Evolutionary conservation across 768 basidiomycete species (phyloP).

Genomic region (Hortiboletus flavorubellus): DNA sequence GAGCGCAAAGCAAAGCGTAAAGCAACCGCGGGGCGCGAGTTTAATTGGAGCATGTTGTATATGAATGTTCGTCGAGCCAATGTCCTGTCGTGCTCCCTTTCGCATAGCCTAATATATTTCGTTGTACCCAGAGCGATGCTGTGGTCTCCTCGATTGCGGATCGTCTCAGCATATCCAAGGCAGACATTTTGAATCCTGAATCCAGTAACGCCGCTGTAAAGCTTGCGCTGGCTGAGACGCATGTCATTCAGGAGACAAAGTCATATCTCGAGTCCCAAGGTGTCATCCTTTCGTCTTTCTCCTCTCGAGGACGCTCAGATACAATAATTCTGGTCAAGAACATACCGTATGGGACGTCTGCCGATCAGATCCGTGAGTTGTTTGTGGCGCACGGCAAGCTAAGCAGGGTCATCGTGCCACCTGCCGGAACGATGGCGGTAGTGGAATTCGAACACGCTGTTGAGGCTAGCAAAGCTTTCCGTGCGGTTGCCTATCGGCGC

Average conservation of each 20-base stretch:
- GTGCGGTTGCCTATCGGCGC: conserved; percentile 80
- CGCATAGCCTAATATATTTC: conserved; percentile 20
- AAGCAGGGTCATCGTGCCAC: conserved; percentile 74
- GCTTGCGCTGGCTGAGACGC: conserved; percentile 93
- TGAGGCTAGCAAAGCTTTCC: conserved; percentile 75
- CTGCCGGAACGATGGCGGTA: conserved; percentile 89
- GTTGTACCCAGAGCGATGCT: conserved; percentile 74
- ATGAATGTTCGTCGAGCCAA: conserved; percentile 80
- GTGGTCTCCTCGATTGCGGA: conserved; percentile 88
- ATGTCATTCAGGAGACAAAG: conserved; percentile 94
- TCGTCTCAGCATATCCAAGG: conserved; percentile 82
- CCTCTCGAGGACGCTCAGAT: conserved; percentile 55
- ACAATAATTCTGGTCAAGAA: conserved; percentile 93
- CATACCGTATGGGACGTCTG: conserved; percentile 86
- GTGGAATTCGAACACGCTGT: conserved; percentile 77
- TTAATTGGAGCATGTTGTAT: conserved; percentile 92
- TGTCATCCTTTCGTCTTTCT: conserved; percentile 59
- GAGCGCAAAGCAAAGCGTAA: conserved; percentile 59
- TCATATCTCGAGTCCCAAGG: conserved; percentile 80
- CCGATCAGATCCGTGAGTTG: conserved; percentile 70
- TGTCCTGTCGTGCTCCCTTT: conserved; percentile 15
- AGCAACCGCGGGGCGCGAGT: conserved; percentile 67
- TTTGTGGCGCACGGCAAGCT: conserved; percentile 76
- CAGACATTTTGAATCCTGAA: conserved; percentile 85
- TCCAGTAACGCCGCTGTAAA: conserved; percentile 85